Percentiles rank a stretch among this genome's conserved stretches.
Conservation (phyloP, 768 basidiomycete genomes). For the Phallus indusiatus region DNA sequence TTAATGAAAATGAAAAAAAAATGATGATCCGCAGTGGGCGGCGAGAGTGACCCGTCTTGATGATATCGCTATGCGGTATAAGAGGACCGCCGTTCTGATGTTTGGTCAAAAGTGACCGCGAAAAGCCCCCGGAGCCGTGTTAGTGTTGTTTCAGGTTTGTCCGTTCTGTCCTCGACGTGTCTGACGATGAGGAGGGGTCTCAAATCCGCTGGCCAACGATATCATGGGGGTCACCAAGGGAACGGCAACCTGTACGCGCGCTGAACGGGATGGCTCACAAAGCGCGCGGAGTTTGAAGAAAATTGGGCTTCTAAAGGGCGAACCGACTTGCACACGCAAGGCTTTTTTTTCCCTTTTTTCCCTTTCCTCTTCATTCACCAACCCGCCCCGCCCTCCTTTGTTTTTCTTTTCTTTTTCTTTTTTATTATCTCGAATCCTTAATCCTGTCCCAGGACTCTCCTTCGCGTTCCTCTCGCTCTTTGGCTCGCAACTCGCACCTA, state of each 20-base stretch:
- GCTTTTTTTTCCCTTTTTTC: neutral
- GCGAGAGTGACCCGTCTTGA: neutral
- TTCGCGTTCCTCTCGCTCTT: neutral
- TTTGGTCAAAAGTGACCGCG: neutral
- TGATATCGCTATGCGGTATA: neutral
- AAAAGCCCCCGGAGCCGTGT: neutral
- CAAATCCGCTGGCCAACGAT: neutral
- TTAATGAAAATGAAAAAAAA: neutral
- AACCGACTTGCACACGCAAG: slow-evolving; percentile 1
- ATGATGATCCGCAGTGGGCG: slow-evolving; percentile 3
- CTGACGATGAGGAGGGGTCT: neutral
- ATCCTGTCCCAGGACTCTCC: no score
- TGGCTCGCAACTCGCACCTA: neutral
- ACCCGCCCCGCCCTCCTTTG: neutral
- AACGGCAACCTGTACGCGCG: slow-evolving; percentile 2
- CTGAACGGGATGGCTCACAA: slow-evolving; percentile 1
- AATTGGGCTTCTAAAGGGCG: slow-evolving; percentile 7
- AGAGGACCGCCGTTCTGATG: neutral
- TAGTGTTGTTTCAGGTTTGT: neutral
- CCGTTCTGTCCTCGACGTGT: neutral
- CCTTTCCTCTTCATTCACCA: neutral
- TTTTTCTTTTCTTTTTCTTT: neutral
- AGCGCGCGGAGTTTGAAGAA: slow-evolving; percentile 7
- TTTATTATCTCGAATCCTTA: no score
- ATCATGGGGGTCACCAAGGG: slow-evolving; percentile 5